A percentile compares a stretch with the other conserved stretches of the same genome.
Evolutionary conservation across 306 rosid species (phyloP).

Genomic region (Crotalaria pallida): DNA sequence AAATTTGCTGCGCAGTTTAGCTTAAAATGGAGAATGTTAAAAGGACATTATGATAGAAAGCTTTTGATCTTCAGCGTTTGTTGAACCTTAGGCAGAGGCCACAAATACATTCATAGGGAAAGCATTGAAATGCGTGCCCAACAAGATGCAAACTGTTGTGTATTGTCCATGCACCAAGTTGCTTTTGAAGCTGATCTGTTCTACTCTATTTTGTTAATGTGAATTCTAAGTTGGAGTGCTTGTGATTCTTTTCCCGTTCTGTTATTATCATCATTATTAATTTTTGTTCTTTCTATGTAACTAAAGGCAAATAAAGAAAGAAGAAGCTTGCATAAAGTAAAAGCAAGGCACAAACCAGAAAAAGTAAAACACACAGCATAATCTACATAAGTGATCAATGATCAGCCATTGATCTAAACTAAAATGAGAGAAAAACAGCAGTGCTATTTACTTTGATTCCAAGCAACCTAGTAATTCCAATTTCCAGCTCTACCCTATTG

Average conservation of each 20-base stretch:
- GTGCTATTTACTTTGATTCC: conserved; percentile 28
- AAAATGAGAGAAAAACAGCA: background rate
- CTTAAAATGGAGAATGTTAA: background rate
- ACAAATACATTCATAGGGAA: background rate
- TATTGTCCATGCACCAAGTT: too few relatives aligned
- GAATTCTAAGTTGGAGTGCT: too few relatives aligned
- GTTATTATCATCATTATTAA: too few relatives aligned
- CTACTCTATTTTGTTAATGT: too few relatives aligned
- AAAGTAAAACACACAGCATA: conserved; percentile 17
- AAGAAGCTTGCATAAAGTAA: conserved; percentile 8
- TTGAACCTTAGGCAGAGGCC: background rate
- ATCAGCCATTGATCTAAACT: background rate
- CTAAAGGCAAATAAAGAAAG: background rate
- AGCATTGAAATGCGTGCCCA: background rate
- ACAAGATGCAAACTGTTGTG: too few relatives aligned
- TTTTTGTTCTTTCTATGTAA: too few relatives aligned
- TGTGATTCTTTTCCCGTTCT: too few relatives aligned
- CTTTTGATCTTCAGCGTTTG: background rate
- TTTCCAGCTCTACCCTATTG: background rate
- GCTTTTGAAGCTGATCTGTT: too few relatives aligned
- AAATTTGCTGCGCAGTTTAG: background rate
- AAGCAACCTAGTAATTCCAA: background rate
- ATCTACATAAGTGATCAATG: background rate
- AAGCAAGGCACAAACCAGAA: conserved; percentile 23
- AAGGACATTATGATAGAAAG: background rate